Evolutionary conservation across 116 monocot species (phyloP).

Genomic region (Phalaenopsis hybrid): DNA sequence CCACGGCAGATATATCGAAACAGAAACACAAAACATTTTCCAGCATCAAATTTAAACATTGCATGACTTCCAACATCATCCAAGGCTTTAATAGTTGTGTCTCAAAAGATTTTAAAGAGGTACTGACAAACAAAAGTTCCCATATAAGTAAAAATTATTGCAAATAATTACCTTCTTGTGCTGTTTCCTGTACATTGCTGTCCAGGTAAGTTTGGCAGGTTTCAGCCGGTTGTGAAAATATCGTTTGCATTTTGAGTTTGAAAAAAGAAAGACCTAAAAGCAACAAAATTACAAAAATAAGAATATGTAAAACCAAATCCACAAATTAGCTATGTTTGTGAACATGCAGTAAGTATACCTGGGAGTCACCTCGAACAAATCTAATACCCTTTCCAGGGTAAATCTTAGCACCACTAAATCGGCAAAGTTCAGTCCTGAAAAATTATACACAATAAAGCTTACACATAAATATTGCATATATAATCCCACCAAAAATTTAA

Average conservation of each 20-base stretch:
- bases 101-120: neutral
- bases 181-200: conserved; percentile 45
- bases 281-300: neutral
- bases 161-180: conserved; percentile 33
- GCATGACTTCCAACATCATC: neutral
- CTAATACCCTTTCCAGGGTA: conserved; percentile 46
- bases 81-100: neutral
- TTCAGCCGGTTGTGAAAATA: conserved; percentile 47
- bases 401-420: conserved; percentile 52
- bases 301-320: neutral
- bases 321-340: neutral
- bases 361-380: conserved; percentile 43
- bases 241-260: conserved; percentile 44
- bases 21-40: neutral
- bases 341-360: conserved; percentile 16
- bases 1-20: too few species aligned
- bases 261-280: conserved; percentile 36
- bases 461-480: neutral
- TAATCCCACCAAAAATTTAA: neutral
- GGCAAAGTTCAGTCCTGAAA: conserved; percentile 42
- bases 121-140: neutral
- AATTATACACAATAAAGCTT: neutral
- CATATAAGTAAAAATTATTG: neutral
- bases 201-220: conserved; percentile 51
- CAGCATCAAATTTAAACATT: neutral